phyloP scores from a whole-genome alignment of 2,329 filamentous ascomycete species.

The Xylaria sp. region DNA sequence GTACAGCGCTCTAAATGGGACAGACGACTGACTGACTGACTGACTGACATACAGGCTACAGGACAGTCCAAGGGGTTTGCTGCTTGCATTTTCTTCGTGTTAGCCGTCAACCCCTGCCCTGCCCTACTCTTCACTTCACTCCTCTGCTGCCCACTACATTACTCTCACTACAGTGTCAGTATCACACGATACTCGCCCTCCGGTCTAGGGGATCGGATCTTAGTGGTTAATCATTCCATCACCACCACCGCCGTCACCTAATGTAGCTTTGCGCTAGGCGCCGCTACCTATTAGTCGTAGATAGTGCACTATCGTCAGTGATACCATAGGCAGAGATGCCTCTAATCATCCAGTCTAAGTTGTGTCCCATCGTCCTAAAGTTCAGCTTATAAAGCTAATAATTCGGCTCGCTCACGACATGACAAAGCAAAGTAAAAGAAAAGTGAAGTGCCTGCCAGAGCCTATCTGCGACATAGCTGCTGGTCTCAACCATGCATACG shows the following conservation, averaged over 20 bases:
- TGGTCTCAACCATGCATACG: conserved; percentile 10
- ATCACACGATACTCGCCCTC: neutral
- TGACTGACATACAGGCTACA: conserved; percentile 7
- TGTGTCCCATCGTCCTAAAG: neutral
- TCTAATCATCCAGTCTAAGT: neutral
- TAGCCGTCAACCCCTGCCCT: conserved; percentile 24
- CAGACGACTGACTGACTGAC: neutral
- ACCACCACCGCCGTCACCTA: conserved; percentile 15
- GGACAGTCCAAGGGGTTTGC: conserved; percentile 23
- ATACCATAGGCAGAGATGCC: neutral
- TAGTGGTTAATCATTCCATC: conserved; percentile 38
- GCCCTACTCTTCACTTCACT: neutral
- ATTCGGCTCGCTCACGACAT: neutral
- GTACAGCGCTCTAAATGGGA: conserved; percentile 17
- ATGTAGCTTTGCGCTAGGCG: neutral
- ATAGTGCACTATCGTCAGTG: neutral
- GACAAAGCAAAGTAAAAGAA: neutral
- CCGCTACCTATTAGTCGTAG: neutral
- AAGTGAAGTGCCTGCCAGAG: neutral
- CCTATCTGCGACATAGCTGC: conserved; percentile 8
- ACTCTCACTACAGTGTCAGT: conserved; percentile 26
- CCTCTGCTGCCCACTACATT: neutral
- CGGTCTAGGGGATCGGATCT: conserved; percentile 17
- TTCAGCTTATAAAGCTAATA: conserved; percentile 2
- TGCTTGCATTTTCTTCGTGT: conserved; percentile 30